phyloP scores from a whole-genome alignment of 257 asterid genomes.

The Nicotiana knightiana region DNA sequence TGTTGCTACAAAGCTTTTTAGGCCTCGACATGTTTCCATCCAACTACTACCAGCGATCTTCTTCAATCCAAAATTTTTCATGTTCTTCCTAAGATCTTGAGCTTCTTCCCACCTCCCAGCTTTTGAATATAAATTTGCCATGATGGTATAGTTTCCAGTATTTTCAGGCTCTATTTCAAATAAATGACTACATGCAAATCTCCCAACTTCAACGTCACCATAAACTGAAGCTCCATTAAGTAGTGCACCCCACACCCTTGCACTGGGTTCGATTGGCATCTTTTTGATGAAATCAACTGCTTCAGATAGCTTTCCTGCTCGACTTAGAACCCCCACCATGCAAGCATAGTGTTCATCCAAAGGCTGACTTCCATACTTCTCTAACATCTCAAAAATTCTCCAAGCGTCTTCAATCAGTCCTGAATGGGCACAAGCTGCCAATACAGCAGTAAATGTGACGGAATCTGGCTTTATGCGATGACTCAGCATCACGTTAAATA shows the following conservation, averaged over 20 bases:
- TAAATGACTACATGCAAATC: conserved; percentile 44
- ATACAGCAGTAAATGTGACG: conserved; percentile 64
- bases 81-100: conserved; percentile 48
- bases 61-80: conserved; percentile 45
- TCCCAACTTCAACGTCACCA: conserved; percentile 62
- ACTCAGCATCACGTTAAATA: conserved; percentile 54
- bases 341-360: conserved; percentile 68
- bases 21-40: conserved; percentile 40
- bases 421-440: conserved; percentile 79
- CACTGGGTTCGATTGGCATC: conserved; percentile 65
- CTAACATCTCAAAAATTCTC: conserved; percentile 41
- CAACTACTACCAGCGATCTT: conserved; percentile 82
- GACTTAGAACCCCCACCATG: conserved; percentile 61
- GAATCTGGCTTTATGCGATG: conserved; percentile 53
- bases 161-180: conserved; percentile 62
- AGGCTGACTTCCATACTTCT: conserved; percentile 48
- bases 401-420: conserved; percentile 62
- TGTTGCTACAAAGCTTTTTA: conserved; percentile 25
- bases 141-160: conserved; percentile 53
- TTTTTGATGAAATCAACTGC: conserved; percentile 53
- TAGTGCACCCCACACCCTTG: conserved; percentile 76
- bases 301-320: conserved; percentile 63
- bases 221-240: conserved; percentile 69
- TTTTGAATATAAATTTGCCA: conserved; percentile 74
- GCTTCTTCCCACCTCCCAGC: conserved; percentile 87